Percentiles rank a stretch among this genome's conserved stretches.
Conservation (phyloP, 2,329 filamentous ascomycete genomes). For the Podosphaera fusca region DNA sequence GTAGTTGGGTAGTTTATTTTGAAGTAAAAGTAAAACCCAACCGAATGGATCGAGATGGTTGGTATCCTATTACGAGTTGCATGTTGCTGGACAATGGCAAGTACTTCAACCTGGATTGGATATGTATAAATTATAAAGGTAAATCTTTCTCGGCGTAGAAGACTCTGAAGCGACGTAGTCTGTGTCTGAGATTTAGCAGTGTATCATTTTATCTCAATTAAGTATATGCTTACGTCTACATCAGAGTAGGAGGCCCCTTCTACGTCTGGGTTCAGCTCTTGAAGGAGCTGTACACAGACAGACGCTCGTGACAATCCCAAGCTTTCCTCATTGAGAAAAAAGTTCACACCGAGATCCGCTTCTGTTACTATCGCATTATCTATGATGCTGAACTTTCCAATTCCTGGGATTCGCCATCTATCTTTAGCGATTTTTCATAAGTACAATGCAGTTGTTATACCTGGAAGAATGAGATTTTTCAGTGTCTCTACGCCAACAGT, state of each 20-base stretch:
- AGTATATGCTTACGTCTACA: slow-evolving; percentile 13
- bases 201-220: not conserved
- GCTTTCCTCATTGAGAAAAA: slow-evolving; percentile 68
- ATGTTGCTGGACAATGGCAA: slow-evolving; percentile 26
- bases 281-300: slow-evolving; percentile 51
- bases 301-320: slow-evolving; percentile 59
- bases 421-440: slow-evolving; percentile 2
- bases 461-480: slow-evolving; percentile 91
- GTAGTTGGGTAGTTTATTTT: slow-evolving; percentile 53
- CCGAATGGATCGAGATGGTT: slow-evolving; percentile 62
- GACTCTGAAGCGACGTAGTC: slow-evolving; percentile 8
- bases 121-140: slow-evolving; percentile 38
- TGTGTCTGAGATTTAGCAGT: slow-evolving; percentile 5
- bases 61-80: slow-evolving; percentile 39
- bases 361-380: slow-evolving; percentile 60
- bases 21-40: slow-evolving; percentile 81
- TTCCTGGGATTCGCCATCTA: slow-evolving; percentile 24
- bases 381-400: slow-evolving; percentile 78
- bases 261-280: slow-evolving; percentile 85
- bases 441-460: slow-evolving; percentile 18
- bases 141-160: slow-evolving; percentile 21
- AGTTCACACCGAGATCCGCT: slow-evolving; percentile 80
- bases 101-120: slow-evolving; percentile 28
- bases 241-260: slow-evolving; percentile 38
- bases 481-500: slow-evolving; percentile 75